Evolutionary conservation across 1,284 basidiomycete genomes (phyloP).

Genomic region (Ceratorhiza oryzae-sativae): DNA sequence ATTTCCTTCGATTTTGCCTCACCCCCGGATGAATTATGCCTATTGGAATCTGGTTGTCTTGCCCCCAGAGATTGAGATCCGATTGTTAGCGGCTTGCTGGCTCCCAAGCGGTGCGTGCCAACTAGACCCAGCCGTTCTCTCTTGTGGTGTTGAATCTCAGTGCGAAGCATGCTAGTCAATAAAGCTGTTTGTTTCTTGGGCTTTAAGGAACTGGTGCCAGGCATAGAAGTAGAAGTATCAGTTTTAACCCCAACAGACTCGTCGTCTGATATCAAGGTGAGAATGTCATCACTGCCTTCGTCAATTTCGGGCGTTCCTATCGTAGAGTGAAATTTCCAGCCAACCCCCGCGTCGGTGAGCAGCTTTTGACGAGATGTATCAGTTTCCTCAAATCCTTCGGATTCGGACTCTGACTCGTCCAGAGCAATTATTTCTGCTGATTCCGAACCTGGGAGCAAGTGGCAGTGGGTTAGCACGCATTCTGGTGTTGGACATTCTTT

Average conservation of each 20-base stretch:
- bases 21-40: too few species aligned
- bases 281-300: constrained; percentile 5
- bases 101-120: constrained; percentile 42
- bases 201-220: constrained; percentile 11
- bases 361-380: constrained; percentile 41
- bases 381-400: constrained; percentile 40
- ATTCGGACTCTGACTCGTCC: constrained; percentile 36
- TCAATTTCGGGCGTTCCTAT: constrained; percentile 36
- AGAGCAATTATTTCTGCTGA: background rate
- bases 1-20: too few species aligned
- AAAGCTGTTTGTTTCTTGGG: constrained; percentile 36
- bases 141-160: constrained; percentile 58
- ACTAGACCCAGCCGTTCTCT: constrained; percentile 57
- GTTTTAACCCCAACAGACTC: background rate
- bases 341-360: constrained; percentile 38
- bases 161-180: constrained; percentile 55
- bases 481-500: background rate
- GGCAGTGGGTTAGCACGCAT: too few species aligned
- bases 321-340: constrained; percentile 39
- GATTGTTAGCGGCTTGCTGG: constrained; percentile 14
- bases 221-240: background rate
- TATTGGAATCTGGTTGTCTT: too few species aligned
- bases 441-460: too few species aligned
- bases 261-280: constrained; percentile 28
- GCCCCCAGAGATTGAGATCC: constrained; percentile 40